These are phyloP conservation scores for Psophocarpus tetragonolobus DNA, from an alignment of 306 rosid species.

Conservation along the genomic window DNA sequence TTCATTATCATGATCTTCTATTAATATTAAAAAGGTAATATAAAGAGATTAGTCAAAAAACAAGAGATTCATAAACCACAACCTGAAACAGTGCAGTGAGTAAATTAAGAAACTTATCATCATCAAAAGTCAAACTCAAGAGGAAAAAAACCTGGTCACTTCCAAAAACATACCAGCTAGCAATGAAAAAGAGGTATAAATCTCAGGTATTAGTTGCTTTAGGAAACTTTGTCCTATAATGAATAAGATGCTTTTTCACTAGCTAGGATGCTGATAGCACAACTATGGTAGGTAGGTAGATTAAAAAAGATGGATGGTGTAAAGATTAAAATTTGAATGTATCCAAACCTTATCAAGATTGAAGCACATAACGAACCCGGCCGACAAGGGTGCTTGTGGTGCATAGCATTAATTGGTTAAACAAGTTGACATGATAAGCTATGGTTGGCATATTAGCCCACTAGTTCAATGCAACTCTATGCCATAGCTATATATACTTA, in stretches of 20 bases:
- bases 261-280: slow-evolving; percentile 1
- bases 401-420: slow-evolving; percentile 18
- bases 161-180: slow-evolving; percentile 32
- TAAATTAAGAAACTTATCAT: slow-evolving; percentile 35
- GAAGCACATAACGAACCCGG: slow-evolving; percentile 17
- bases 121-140: slow-evolving; percentile 38
- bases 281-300: slow-evolving; percentile 12
- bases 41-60: slow-evolving; percentile 26
- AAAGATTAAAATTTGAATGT: slow-evolving; percentile 4
- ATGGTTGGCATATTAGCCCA: slow-evolving; percentile 33
- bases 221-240: not conserved
- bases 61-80: slow-evolving; percentile 14
- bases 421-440: slow-evolving; percentile 10
- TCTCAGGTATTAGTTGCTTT: not conserved
- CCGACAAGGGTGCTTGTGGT: slow-evolving; percentile 42
- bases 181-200: not conserved
- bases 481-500: slow-evolving; percentile 2
- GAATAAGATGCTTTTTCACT: slow-evolving; percentile 3
- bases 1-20: slow-evolving; percentile 29
- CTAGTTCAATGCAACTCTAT: slow-evolving; percentile 25
- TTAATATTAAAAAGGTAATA: slow-evolving; percentile 6
- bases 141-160: slow-evolving; percentile 11
- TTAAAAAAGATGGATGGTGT: not conserved
- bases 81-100: slow-evolving; percentile 28
- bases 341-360: slow-evolving; percentile 28